These are phyloP conservation scores for Sistotremastrum suecicum DNA, from an alignment of 768 basidiomycete species.

Conservation along the genomic window DNA sequence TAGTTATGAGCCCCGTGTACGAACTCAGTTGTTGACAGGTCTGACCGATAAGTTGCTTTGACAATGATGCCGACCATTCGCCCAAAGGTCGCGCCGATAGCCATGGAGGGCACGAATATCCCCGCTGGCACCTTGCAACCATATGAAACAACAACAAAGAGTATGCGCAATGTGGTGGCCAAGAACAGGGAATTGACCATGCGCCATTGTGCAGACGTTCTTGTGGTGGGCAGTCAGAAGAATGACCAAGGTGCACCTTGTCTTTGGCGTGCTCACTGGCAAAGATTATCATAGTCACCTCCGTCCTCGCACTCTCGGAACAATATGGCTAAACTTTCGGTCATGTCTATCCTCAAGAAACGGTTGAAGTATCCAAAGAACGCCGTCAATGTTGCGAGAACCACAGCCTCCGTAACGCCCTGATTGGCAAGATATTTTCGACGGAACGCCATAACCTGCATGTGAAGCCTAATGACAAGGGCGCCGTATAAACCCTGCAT, in stretches of 20 bases:
- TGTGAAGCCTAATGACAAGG: constrained; percentile 92
- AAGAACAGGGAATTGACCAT: constrained; percentile 88
- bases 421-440: constrained; percentile 76
- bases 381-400: constrained; percentile 77
- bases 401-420: constrained; percentile 80
- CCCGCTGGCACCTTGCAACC: constrained; percentile 95
- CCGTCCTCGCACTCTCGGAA: constrained; percentile 95
- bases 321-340: constrained; percentile 84
- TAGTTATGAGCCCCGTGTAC: background rate
- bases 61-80: constrained; percentile 95
- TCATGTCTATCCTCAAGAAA: constrained; percentile 95
- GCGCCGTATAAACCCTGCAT: constrained; percentile 89
- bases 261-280: constrained; percentile 58
- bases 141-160: constrained; percentile 82
- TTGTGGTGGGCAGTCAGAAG: constrained; percentile 17
- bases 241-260: constrained; percentile 1
- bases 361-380: constrained; percentile 89
- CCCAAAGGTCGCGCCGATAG: constrained; percentile 92
- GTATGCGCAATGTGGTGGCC: constrained; percentile 79
- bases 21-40: background rate
- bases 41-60: constrained; percentile 77
- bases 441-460: constrained; percentile 90
- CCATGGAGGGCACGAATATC: constrained; percentile 99
- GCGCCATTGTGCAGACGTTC: constrained; percentile 83
- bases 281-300: constrained; percentile 79